These are phyloP conservation scores for Suhomyces pyralidae DNA, from an alignment of 805 yeast genomes.

Conservation along the genomic window DNA sequence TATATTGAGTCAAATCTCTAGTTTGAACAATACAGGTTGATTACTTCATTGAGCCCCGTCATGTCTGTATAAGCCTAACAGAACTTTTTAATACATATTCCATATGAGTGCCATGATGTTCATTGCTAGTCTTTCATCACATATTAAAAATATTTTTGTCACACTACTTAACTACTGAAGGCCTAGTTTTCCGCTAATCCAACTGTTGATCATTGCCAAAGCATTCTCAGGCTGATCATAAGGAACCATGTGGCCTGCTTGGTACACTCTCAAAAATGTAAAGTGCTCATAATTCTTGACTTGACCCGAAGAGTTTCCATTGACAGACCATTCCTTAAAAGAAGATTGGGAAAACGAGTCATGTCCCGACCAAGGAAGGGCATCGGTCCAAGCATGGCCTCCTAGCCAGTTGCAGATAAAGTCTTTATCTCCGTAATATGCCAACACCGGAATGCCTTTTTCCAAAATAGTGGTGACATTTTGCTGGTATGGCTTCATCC, in stretches of 20 bases:
- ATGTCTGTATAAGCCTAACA: too few relatives aligned
- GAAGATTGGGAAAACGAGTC: constrained; percentile 9
- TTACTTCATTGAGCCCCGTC: too few relatives aligned
- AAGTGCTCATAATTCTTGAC: constrained; percentile 64
- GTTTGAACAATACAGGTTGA: too few relatives aligned
- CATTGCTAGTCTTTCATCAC: too few relatives aligned
- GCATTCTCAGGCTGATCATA: constrained; percentile 74
- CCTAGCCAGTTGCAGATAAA: constrained; percentile 27
- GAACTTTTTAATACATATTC: too few relatives aligned
- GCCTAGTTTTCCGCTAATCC: too few relatives aligned
- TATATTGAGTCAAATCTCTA: too few relatives aligned
- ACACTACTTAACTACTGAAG: too few relatives aligned
- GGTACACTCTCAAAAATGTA: constrained; percentile 44
- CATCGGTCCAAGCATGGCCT: constrained; percentile 12
- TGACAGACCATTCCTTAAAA: constrained; percentile 10
- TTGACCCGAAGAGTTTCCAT: constrained; percentile 51
- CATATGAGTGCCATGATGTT: too few relatives aligned
- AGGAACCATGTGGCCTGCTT: constrained; percentile 77
- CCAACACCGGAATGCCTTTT: constrained; percentile 30
- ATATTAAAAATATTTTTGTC: too few relatives aligned
- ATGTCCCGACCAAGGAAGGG: constrained; percentile 15
- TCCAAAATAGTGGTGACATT: constrained; percentile 37
- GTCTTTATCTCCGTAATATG: constrained; percentile 42
- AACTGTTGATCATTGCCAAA: constrained; percentile 65
- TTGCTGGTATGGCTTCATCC: background rate